phyloP scores from a whole-genome alignment of 2,329 filamentous ascomycete species.

The Lomentospora prolificans region DNA sequence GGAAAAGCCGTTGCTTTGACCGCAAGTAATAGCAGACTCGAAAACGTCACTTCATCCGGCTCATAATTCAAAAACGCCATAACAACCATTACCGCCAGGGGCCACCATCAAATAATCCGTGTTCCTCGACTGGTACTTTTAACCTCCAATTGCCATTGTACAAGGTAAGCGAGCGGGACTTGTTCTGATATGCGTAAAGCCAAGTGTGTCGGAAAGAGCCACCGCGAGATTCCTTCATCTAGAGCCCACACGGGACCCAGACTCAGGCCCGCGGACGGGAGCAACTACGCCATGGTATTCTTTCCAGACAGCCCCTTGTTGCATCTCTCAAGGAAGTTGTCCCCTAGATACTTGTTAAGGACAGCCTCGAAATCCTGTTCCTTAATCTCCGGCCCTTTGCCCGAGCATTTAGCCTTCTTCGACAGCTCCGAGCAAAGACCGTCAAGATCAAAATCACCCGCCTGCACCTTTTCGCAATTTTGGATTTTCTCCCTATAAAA shows the following conservation, averaged over 20 bases:
- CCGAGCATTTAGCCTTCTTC: slow-evolving; percentile 91
- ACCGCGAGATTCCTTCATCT: neutral
- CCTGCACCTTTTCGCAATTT: slow-evolving; percentile 76
- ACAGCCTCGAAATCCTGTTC: slow-evolving; percentile 80
- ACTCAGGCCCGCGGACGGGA: too few relatives aligned
- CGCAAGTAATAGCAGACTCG: neutral
- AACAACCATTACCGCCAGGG: neutral
- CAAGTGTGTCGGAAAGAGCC: neutral
- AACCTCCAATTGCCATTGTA: neutral
- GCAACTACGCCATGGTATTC: neutral
- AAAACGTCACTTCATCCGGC: neutral
- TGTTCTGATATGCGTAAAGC: neutral
- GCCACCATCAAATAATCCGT: neutral
- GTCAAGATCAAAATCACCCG: slow-evolving; percentile 88
- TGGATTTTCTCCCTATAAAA: slow-evolving; percentile 74
- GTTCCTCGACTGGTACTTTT: neutral
- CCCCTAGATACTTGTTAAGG: slow-evolving; percentile 53
- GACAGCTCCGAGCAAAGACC: slow-evolving; percentile 85
- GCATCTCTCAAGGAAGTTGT: slow-evolving; percentile 17
- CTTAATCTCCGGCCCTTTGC: slow-evolving; percentile 79
- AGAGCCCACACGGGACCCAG: too few relatives aligned
- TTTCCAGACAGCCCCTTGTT: neutral
- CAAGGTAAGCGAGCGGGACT: neutral
- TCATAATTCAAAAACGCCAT: neutral
- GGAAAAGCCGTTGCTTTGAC: neutral